Evolutionary conservation across 352 stramenopile species (phyloP).

Genomic region (Phytophthora cryptogea): DNA sequence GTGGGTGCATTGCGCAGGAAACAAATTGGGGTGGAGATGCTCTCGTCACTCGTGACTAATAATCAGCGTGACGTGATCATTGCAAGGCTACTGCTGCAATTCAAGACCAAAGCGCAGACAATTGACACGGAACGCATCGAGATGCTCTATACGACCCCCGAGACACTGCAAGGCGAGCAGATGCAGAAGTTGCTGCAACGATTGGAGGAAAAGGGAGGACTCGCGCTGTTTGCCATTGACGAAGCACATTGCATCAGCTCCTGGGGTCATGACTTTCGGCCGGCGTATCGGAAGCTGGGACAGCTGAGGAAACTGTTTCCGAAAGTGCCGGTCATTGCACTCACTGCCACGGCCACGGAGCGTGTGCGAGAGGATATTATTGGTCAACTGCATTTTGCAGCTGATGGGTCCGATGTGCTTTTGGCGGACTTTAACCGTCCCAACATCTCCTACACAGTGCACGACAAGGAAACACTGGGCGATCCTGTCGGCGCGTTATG

Average conservation of each 20-base stretch:
- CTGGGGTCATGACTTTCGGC: conserved; percentile 91
- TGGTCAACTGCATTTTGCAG: conserved; percentile 40
- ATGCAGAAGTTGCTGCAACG: conserved; percentile 51
- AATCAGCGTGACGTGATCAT: conserved; percentile 37
- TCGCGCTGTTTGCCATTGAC: conserved; percentile 81
- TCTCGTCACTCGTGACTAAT: conserved; percentile 53
- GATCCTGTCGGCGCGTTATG: conserved; percentile 45
- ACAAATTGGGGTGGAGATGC: conserved; percentile 54
- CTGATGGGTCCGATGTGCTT: conserved; percentile 41
- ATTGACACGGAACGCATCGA: conserved; percentile 31
- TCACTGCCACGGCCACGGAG: conserved; percentile 90
- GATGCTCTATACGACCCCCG: conserved; percentile 90
- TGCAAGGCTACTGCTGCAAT: conserved; percentile 30
- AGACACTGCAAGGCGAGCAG: conserved; percentile 65
- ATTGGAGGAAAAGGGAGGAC: conserved; percentile 27
- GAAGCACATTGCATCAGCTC: conserved; percentile 94
- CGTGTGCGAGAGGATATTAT: conserved; percentile 68
- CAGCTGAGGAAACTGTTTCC: conserved; percentile 40
- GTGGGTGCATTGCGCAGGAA: conserved; percentile 60
- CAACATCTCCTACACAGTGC: conserved; percentile 64
- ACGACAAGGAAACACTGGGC: conserved; percentile 51
- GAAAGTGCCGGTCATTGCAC: conserved; percentile 69
- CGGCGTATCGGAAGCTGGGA: conserved; percentile 59
- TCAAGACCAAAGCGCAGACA: conserved; percentile 1
- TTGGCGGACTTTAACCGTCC: conserved; percentile 61